Evolutionary conservation across 768 basidiomycete genomes (phyloP).

Genomic region (Termitomyces sp.): DNA sequence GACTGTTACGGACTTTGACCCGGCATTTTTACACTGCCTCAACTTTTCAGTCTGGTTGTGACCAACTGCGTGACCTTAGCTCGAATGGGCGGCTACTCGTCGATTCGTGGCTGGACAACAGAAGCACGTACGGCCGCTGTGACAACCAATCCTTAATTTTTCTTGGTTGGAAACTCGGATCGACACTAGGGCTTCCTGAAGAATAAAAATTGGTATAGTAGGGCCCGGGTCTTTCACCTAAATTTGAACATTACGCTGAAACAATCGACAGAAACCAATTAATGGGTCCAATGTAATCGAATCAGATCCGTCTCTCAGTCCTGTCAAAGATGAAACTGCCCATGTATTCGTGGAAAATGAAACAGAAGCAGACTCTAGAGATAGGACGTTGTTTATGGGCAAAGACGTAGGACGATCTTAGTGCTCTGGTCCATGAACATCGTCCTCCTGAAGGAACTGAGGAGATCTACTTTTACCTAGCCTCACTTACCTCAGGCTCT

Average conservation of each 20-base stretch:
- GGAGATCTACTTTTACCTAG: too few relatives aligned
- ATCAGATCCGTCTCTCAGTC: background rate
- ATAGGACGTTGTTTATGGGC: background rate
- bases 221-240: background rate
- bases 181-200: background rate
- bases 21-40: background rate
- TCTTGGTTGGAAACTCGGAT: background rate
- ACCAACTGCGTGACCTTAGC: too few relatives aligned
- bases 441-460: too few relatives aligned
- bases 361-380: background rate
- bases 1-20: background rate
- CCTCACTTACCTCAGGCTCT: too few relatives aligned
- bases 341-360: background rate
- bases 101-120: too few relatives aligned
- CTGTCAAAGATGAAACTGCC: background rate
- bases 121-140: background rate
- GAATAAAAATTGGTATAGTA: background rate
- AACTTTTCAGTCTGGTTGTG: too few relatives aligned
- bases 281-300: background rate
- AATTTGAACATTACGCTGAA: background rate
- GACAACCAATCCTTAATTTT: background rate
- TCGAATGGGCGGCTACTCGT: too few relatives aligned
- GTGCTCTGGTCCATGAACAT: too few relatives aligned
- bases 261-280: background rate
- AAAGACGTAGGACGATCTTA: too few relatives aligned